Percentiles rank a stretch among this genome's conserved stretches.
phyloP scores from a whole-genome alignment of 2,329 filamentous ascomycete genomes.

The Trichoderma arundinaceum region DNA sequence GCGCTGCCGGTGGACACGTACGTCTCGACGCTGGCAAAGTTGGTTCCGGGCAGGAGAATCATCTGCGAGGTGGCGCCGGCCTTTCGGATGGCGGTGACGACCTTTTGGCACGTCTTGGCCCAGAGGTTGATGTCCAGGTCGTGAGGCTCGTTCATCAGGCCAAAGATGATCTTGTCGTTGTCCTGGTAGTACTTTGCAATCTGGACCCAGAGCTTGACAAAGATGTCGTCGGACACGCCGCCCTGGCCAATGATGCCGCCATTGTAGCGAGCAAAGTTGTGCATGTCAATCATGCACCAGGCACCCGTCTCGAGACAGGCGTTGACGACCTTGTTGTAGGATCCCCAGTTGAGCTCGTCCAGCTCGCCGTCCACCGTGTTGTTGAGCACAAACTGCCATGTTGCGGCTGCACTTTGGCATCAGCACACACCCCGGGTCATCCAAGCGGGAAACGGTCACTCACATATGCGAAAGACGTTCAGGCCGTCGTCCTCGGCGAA shows the following conservation, averaged over 20 bases:
- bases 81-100: conserved; percentile 68
- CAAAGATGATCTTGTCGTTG: conserved; percentile 61
- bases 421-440: neutral
- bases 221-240: conserved; percentile 63
- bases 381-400: conserved; percentile 65
- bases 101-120: conserved; percentile 65
- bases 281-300: conserved; percentile 64
- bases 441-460: conserved; percentile 31
- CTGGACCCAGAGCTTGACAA: conserved; percentile 63
- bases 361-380: conserved; percentile 57
- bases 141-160: conserved; percentile 74
- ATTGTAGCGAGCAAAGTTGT: conserved; percentile 67
- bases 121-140: conserved; percentile 62
- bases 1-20: conserved; percentile 58
- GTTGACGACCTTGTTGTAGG: conserved; percentile 62
- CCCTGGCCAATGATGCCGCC: conserved; percentile 68
- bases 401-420: conserved; percentile 43
- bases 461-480: conserved; percentile 61
- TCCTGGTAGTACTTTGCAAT: conserved; percentile 64
- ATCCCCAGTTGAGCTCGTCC: conserved; percentile 53
- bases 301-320: conserved; percentile 62
- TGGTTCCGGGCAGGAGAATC: conserved; percentile 65
- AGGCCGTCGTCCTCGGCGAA: conserved; percentile 58
- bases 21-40: conserved; percentile 59
- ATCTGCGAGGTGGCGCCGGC: conserved; percentile 68